Percentiles rank a stretch among this genome's conserved stretches.
Evolutionary conservation across 2,329 filamentous ascomycete genomes (phyloP).

Genomic region (Saccharata proteae): DNA sequence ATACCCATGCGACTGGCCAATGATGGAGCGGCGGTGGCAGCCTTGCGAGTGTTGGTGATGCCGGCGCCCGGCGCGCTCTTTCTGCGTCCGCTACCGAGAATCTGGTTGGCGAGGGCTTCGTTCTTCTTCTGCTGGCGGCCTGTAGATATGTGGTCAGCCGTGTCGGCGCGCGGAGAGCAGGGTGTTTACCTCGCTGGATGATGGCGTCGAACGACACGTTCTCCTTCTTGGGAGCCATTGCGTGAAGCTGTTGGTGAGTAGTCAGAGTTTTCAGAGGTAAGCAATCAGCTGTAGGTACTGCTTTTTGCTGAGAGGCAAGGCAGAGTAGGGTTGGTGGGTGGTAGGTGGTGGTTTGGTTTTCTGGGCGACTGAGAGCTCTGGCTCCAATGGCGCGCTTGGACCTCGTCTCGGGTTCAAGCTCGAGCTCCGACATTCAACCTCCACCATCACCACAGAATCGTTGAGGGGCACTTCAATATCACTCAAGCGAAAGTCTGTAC

Average conservation of each 20-base stretch:
- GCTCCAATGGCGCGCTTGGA: background rate
- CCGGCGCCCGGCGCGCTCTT: conserved; percentile 43
- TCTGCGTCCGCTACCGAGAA: conserved; percentile 52
- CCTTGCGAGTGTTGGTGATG: conserved; percentile 34
- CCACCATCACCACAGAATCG: too few species aligned
- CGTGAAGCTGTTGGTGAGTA: background rate
- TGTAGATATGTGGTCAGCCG: conserved; percentile 7
- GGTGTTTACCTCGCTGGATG: conserved; percentile 8
- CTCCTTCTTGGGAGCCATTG: conserved; percentile 8
- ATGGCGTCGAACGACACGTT: conserved; percentile 8
- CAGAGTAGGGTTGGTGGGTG: background rate
- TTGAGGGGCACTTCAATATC: too few species aligned
- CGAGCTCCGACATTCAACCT: too few species aligned
- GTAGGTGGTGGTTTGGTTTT: background rate
- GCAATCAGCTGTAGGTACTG: too few species aligned
- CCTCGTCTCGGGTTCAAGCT: background rate
- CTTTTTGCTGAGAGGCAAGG: too few species aligned
- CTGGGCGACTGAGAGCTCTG: background rate
- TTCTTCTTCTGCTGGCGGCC: conserved; percentile 57
- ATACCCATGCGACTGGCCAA: conserved; percentile 63
- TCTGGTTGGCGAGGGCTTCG: conserved; percentile 57
- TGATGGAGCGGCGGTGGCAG: conserved; percentile 15
- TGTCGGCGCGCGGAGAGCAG: too few species aligned
- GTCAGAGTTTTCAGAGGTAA: background rate
- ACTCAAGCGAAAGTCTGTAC: too few species aligned